These are phyloP conservation scores for Fraxinus sp. DNA, from an alignment of 305 asterid genomes.

Conservation along the genomic window DNA sequence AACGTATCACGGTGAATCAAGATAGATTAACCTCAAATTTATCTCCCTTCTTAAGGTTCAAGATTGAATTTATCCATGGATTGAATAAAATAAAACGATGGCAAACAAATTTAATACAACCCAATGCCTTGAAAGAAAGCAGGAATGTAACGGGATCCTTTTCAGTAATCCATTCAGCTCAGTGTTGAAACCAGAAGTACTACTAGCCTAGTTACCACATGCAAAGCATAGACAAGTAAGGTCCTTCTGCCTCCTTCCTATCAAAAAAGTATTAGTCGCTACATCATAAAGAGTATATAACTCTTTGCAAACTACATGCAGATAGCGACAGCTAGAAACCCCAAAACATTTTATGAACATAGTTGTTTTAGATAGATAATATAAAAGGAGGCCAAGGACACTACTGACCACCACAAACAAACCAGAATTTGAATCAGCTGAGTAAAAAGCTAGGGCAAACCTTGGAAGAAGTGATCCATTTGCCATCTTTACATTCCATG, in stretches of 20 bases:
- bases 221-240: slow-evolving; percentile 35
- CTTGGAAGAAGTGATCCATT: slow-evolving; percentile 73
- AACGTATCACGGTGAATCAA: background rate
- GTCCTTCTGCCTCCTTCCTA: slow-evolving; percentile 24
- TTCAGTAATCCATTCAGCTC: slow-evolving; percentile 13
- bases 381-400: background rate
- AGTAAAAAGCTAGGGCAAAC: slow-evolving; percentile 32
- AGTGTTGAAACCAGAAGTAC: slow-evolving; percentile 20
- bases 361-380: background rate
- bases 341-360: background rate
- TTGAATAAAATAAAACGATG: background rate
- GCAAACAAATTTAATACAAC: background rate
- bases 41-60: background rate
- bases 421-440: slow-evolving; percentile 1
- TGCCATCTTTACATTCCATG: slow-evolving; percentile 76
- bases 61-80: background rate
- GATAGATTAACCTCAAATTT: background rate
- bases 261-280: slow-evolving; percentile 20
- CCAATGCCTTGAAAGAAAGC: slow-evolving; percentile 2
- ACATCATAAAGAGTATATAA: slow-evolving; percentile 19
- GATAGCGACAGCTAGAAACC: slow-evolving; percentile 10
- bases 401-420: slow-evolving; percentile 1
- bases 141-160: background rate
- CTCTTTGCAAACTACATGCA: slow-evolving; percentile 23
- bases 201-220: slow-evolving; percentile 29